Conservation (phyloP, 2,329 filamentous ascomycete genomes). For the Hymenoscyphus infarciens region DNA sequence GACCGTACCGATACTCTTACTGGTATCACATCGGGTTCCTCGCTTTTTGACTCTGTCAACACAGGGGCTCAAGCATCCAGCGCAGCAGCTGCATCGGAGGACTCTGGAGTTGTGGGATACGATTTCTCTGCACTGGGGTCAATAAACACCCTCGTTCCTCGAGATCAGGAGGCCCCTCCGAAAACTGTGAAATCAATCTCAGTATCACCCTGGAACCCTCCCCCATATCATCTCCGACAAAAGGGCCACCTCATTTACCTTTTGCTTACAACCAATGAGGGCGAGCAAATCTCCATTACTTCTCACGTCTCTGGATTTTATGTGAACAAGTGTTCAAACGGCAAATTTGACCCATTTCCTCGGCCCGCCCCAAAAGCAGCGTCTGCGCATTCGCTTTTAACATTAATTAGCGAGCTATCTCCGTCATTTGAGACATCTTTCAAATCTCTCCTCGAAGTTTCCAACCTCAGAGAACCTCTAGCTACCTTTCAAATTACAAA, state of each 20-base stretch:
- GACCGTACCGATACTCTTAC: slow-evolving; percentile 84
- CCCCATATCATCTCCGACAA: slow-evolving; percentile 84
- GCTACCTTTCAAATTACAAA: slow-evolving; percentile 96
- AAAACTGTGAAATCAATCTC: slow-evolving; percentile 89
- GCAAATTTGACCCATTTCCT: slow-evolving; percentile 89
- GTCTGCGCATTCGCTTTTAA: slow-evolving; percentile 81
- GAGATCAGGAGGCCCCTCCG: slow-evolving; percentile 62
- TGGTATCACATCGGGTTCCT: slow-evolving; percentile 79
- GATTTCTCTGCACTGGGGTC: slow-evolving; percentile 69
- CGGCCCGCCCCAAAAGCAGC: slow-evolving; percentile 73
- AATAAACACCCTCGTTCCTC: slow-evolving; percentile 68
- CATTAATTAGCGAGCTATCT: slow-evolving; percentile 73
- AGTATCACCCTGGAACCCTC: slow-evolving; percentile 93
- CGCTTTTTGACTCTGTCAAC: slow-evolving; percentile 76
- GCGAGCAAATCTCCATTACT: slow-evolving; percentile 91
- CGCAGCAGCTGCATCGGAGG: slow-evolving; percentile 38
- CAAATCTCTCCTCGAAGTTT: slow-evolving; percentile 74
- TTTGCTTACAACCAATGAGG: slow-evolving; percentile 84
- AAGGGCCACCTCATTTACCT: slow-evolving; percentile 92
- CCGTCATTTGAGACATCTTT: slow-evolving; percentile 78
- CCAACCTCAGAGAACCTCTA: slow-evolving; percentile 80
- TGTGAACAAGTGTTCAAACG: slow-evolving; percentile 93
- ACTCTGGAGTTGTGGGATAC: slow-evolving; percentile 65
- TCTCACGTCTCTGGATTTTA: slow-evolving; percentile 93
- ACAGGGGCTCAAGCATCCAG: slow-evolving; percentile 36